phyloP scores from a whole-genome alignment of 495 filamentous ascomycete genomes.

The Letharia lupina region DNA sequence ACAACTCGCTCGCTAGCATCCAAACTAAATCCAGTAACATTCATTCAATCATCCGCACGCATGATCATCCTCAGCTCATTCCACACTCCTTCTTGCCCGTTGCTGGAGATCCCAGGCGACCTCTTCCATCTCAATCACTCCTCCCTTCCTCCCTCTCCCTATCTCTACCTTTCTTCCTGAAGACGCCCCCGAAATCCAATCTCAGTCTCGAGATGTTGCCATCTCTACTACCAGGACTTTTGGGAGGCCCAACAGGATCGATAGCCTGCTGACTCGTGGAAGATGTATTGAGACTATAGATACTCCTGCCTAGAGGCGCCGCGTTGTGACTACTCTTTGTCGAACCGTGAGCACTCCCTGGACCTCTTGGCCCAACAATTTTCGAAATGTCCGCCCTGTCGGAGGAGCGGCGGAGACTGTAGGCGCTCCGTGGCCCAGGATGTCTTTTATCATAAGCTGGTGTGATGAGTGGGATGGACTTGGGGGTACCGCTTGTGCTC shows the following conservation, averaged over 20 bases:
- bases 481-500: conserved; percentile 35
- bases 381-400: conserved; percentile 38
- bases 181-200: conserved; percentile 28
- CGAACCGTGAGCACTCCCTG: conserved; percentile 30
- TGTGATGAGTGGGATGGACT: conserved; percentile 42
- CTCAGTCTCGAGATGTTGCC: conserved; percentile 10
- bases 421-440: conserved; percentile 39
- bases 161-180: conserved; percentile 32
- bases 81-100: not conserved
- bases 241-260: conserved; percentile 5
- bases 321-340: conserved; percentile 18
- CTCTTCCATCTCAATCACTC: not conserved
- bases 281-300: conserved; percentile 21
- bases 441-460: conserved; percentile 35
- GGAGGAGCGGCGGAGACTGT: conserved; percentile 43
- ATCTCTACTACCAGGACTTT: conserved; percentile 16
- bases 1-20: conserved; percentile 1
- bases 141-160: conserved; percentile 15
- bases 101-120: not conserved
- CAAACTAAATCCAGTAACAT: not conserved
- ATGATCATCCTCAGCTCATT: not conserved
- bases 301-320: conserved; percentile 24
- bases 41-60: not conserved
- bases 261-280: conserved; percentile 10
- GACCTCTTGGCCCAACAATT: conserved; percentile 35